These are phyloP conservation scores for Moesziomyces aphidis DNA, from an alignment of 1,284 basidiomycete species.

Conservation along the genomic window DNA sequence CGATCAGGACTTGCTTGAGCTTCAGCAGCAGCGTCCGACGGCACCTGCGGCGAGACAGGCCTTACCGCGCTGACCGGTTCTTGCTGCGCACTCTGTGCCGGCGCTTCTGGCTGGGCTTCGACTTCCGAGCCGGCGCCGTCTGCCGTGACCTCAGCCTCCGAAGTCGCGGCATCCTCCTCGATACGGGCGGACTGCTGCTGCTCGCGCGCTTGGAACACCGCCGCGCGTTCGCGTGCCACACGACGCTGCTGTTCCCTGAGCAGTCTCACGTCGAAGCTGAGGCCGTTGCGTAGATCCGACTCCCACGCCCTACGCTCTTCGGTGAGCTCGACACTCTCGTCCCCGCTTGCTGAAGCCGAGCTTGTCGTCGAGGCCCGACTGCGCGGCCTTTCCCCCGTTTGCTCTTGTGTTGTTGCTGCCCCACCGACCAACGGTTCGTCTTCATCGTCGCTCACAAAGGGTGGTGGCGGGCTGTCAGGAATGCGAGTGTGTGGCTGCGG, in stretches of 20 bases:
- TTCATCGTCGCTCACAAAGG: slow-evolving; percentile 53
- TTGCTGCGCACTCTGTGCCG: no score
- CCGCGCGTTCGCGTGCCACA: slow-evolving; percentile 41
- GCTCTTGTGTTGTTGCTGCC: neutral
- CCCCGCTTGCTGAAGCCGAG: slow-evolving; percentile 26
- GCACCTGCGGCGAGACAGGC: no score
- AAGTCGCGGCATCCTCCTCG: neutral
- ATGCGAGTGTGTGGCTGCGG: slow-evolving; percentile 39
- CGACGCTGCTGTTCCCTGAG: slow-evolving; percentile 45
- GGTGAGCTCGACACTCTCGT: slow-evolving; percentile 20
- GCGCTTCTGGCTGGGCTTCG: no score
- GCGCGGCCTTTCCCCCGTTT: slow-evolving; percentile 1
- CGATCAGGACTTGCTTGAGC: no score
- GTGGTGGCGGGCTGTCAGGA: slow-evolving; percentile 55
- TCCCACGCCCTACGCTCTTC: slow-evolving; percentile 51
- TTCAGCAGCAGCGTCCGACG: no score
- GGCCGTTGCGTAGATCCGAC: slow-evolving; percentile 33
- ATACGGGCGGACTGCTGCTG: neutral
- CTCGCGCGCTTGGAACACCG: neutral
- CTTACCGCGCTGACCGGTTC: no score
- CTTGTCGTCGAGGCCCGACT: slow-evolving; percentile 20
- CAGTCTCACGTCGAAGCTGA: slow-evolving; percentile 43
- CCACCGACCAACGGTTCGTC: slow-evolving; percentile 9
- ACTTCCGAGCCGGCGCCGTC: no score
- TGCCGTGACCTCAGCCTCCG: neutral